Evolutionary conservation across 2,329 filamentous ascomycete genomes (phyloP).

Genomic region (Paecilomyces dactylethromorphus): DNA sequence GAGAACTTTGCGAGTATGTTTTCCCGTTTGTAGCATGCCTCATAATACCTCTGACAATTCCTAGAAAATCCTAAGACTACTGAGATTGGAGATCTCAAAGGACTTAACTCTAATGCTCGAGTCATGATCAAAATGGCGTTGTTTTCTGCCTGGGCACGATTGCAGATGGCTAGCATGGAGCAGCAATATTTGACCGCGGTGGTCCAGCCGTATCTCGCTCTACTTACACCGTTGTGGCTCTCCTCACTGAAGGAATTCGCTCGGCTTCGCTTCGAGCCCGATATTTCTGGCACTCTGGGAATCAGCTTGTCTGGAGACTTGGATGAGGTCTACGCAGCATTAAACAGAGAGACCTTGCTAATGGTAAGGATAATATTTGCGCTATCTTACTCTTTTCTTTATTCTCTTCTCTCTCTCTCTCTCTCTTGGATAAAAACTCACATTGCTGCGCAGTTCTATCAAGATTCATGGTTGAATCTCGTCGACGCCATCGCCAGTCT

Average conservation of each 20-base stretch:
- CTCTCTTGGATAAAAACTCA: neutral
- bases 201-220: constrained; percentile 81
- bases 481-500: constrained; percentile 96
- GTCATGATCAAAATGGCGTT: constrained; percentile 99
- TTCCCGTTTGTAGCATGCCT: neutral
- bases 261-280: constrained; percentile 86
- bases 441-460: constrained; percentile 63
- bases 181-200: constrained; percentile 86
- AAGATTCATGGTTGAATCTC: constrained; percentile 92
- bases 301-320: constrained; percentile 77
- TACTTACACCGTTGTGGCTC: constrained; percentile 86
- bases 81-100: constrained; percentile 86
- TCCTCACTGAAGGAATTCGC: constrained; percentile 91
- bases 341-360: constrained; percentile 88
- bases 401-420: neutral
- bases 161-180: constrained; percentile 90
- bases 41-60: constrained; percentile 4
- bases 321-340: constrained; percentile 87
- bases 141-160: constrained; percentile 92
- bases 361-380: constrained; percentile 40
- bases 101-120: constrained; percentile 88
- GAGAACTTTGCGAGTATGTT: constrained; percentile 74
- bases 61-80: constrained; percentile 66
- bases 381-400: neutral
- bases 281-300: constrained; percentile 85